These are phyloP conservation scores for Zygoascus flipseniorum DNA, from an alignment of 805 yeast species.

Conservation along the genomic window DNA sequence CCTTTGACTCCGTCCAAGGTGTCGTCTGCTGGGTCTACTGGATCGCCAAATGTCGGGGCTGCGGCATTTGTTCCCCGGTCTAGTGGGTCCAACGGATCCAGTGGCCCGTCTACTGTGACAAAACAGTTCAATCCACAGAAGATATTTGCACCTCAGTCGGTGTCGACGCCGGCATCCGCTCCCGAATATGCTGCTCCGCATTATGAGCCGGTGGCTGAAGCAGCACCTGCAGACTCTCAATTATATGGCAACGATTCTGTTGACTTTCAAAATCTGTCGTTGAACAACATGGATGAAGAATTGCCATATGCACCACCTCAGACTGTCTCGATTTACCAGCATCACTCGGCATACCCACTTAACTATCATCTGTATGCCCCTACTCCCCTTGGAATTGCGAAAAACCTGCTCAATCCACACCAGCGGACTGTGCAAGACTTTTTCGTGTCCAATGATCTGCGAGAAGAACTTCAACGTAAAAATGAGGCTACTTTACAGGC, in stretches of 20 bases:
- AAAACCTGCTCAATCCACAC: slow-evolving; percentile 56
- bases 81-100: not conserved
- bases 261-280: not conserved
- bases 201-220: not conserved
- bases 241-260: not conserved
- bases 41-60: not conserved
- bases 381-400: slow-evolving; percentile 43
- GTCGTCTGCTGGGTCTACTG: not conserved
- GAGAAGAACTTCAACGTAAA: slow-evolving; percentile 62
- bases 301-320: slow-evolving; percentile 3
- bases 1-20: not conserved
- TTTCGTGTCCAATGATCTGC: slow-evolving; percentile 62
- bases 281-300: not conserved
- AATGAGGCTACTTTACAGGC: slow-evolving; percentile 76
- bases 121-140: not conserved
- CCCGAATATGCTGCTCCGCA: not conserved
- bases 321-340: slow-evolving; percentile 7
- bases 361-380: slow-evolving; percentile 90
- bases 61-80: slow-evolving; percentile 12
- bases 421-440: slow-evolving; percentile 62
- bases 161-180: not conserved
- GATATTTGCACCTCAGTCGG: not conserved
- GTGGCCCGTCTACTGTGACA: not conserved
- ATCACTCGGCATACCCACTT: slow-evolving; percentile 31
- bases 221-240: not conserved